Base-by-base conservation (phyloP, 192 early-diverging fungal genomes). In the Linnemannia hyalina region DNA sequence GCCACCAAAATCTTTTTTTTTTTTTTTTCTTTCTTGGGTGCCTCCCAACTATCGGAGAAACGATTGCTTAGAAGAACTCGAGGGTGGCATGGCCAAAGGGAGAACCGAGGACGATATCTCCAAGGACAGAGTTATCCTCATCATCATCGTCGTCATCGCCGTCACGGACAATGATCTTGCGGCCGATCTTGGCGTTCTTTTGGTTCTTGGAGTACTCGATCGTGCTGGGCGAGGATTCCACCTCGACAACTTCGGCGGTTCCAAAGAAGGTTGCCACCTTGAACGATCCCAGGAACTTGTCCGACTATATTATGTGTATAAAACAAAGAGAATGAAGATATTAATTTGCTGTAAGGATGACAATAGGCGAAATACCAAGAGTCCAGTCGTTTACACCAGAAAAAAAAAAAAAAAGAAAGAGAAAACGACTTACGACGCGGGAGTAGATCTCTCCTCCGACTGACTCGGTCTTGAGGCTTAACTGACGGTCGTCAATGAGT, bases 261-360 rank as follows among this genome's bases (percentile, higher is more conserved):
- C 82, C 77, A 16, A 80, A 22, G 0, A 75, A 22, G 3, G 77
- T 32, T 7, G 22, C 46, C 20, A 79, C 74, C 8, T 18, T 26
- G 55, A 84, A 44, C 15, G 70, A n/a, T 29, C 82, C 82, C 46
- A 80, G 32, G 57, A 75, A 84, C 72, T 75, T 76, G 77, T 84
- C 82, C 57, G 81, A 36, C 74, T 75, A 57, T 23, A 18, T 22
- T 41, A 23, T 16, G 11, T 1, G 42, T n/a, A 18, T n/a, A 16
- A 73, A 52, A 47, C 15, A 47, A 23, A 26, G 32, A 9, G 44
- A 46, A 35, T 29, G 26, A 40, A 40, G 3, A 52, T 18, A 15
- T 26, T 13, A 73, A 46, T 42, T 32, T 29, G 26, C 10, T 26
- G 16, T 10, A 57, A 75, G 18, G 1, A 40, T 13, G 42, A 60